A percentile compares a stretch with the other conserved stretches of the same genome.
Conservation (phyloP, 306 rosid genomes). For the Acacia melanoxylon region DNA sequence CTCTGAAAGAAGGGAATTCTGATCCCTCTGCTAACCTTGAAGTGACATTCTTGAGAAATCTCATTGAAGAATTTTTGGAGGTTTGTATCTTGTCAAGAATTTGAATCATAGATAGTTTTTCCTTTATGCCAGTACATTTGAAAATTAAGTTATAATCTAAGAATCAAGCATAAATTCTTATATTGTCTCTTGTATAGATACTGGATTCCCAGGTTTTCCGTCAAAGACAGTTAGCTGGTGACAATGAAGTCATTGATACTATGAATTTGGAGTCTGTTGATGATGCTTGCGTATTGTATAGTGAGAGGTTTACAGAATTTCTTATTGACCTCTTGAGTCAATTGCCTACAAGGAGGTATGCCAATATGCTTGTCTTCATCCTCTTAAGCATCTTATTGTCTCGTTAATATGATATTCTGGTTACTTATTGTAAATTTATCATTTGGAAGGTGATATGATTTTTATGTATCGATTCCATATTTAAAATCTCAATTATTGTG, state of each 20-base stretch:
- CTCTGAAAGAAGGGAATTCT: conserved; percentile 55
- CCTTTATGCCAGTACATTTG: conserved; percentile 6
- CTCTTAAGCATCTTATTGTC: conserved; percentile 2
- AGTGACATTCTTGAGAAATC: conserved; percentile 79
- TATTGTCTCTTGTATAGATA: conserved; percentile 51
- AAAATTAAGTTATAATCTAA: not conserved
- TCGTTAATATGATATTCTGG: conserved; percentile 12
- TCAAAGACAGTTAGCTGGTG: conserved; percentile 42
- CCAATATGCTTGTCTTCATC: conserved; percentile 20
- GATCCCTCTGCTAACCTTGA: conserved; percentile 68
- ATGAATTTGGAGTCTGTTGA: conserved; percentile 48
- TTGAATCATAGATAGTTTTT: conserved; percentile 11
- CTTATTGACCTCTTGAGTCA: conserved; percentile 97
- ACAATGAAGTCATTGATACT: conserved; percentile 42
- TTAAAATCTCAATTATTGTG: conserved; percentile 4
- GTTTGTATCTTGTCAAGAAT: conserved; percentile 40
- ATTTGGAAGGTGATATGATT: conserved; percentile 16
- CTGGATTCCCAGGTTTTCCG: conserved; percentile 69
- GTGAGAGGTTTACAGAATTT: conserved; percentile 98
- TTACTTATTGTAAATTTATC: conserved; percentile 3
- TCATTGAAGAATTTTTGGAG: conserved; percentile 90
- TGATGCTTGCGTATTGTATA: conserved; percentile 88
- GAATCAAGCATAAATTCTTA: conserved; percentile 17
- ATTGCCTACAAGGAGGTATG: conserved; percentile 94
- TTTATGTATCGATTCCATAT: conserved; percentile 9